Percentiles rank a stretch among this genome's conserved stretches.
phyloP scores from a whole-genome alignment of 805 yeast species.

The Metschnikowia shivogae region DNA sequence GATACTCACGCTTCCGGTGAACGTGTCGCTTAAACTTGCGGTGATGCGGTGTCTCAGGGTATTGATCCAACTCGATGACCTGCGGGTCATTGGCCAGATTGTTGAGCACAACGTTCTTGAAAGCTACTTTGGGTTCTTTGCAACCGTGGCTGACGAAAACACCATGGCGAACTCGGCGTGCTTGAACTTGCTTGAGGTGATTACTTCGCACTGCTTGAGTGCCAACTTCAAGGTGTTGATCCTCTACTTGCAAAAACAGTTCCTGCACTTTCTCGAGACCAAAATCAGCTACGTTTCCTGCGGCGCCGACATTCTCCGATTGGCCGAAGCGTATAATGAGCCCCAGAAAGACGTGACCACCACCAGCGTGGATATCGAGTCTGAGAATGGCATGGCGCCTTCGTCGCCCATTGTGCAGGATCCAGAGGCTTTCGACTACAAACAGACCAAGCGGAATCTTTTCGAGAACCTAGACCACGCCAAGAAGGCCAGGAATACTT shows the following conservation, averaged over 20 bases:
- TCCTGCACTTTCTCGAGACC: slow-evolving; percentile 21
- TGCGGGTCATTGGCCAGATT: slow-evolving; percentile 52
- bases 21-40: slow-evolving; percentile 56
- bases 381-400: slow-evolving; percentile 11
- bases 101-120: slow-evolving; percentile 51
- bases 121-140: slow-evolving; percentile 47
- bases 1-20: slow-evolving; percentile 41
- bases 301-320: slow-evolving; percentile 19
- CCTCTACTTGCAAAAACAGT: slow-evolving; percentile 29
- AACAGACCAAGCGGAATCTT: background rate
- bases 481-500: background rate
- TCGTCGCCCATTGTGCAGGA: slow-evolving; percentile 25
- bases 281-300: slow-evolving; percentile 24
- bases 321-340: slow-evolving; percentile 7
- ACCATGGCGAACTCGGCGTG: slow-evolving; percentile 73
- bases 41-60: slow-evolving; percentile 67
- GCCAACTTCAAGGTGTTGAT: slow-evolving; percentile 29
- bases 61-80: slow-evolving; percentile 60
- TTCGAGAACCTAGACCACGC: slow-evolving; percentile 4
- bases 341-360: slow-evolving; percentile 11
- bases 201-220: slow-evolving; percentile 22
- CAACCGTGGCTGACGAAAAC: slow-evolving; percentile 45
- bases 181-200: slow-evolving; percentile 58
- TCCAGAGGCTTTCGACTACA: slow-evolving; percentile 14
- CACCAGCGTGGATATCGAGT: slow-evolving; percentile 20